Evolutionary conservation across 208 protist species (phyloP).

Genomic region (Acanthamoeba polyphaga): DNA sequence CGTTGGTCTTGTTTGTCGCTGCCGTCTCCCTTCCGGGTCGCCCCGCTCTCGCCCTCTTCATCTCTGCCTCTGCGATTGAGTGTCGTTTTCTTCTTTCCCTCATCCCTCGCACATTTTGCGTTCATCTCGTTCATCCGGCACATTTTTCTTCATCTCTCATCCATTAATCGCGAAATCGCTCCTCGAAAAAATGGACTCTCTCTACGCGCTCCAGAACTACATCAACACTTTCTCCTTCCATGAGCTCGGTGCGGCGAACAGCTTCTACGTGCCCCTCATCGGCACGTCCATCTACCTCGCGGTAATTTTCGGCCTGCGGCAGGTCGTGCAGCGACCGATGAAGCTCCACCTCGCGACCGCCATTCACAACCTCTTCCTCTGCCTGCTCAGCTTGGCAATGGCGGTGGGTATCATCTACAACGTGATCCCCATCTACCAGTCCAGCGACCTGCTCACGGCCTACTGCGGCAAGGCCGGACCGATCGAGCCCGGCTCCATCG

Average conservation of each 20-base stretch:
- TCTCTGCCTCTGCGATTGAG: too few relatives aligned
- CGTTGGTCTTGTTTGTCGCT: too few relatives aligned
- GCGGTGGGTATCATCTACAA: conserved; percentile 58
- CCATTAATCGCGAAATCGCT: background rate
- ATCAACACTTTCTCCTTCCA: conserved; percentile 53
- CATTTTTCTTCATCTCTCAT: background rate
- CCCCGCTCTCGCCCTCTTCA: too few relatives aligned
- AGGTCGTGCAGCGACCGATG: conserved; percentile 22
- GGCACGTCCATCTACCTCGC: conserved; percentile 36
- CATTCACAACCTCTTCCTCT: conserved; percentile 81
- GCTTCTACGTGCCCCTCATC: background rate
- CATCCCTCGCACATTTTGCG: background rate
- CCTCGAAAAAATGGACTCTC: background rate
- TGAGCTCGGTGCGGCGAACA: conserved; percentile 9
- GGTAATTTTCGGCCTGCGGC: conserved; percentile 13
- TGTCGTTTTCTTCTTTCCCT: too few relatives aligned
- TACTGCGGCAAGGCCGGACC: background rate
- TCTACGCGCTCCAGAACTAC: conserved; percentile 38
- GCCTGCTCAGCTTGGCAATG: conserved; percentile 71
- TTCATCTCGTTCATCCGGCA: background rate
- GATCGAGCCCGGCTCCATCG: conserved; percentile 9
- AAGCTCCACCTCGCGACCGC: background rate
- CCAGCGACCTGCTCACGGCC: background rate
- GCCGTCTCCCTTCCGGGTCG: too few relatives aligned
- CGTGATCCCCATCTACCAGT: conserved; percentile 6